phyloP scores from a whole-genome alignment of 257 asterid genomes.

The Parsonsia alboflavescens region DNA sequence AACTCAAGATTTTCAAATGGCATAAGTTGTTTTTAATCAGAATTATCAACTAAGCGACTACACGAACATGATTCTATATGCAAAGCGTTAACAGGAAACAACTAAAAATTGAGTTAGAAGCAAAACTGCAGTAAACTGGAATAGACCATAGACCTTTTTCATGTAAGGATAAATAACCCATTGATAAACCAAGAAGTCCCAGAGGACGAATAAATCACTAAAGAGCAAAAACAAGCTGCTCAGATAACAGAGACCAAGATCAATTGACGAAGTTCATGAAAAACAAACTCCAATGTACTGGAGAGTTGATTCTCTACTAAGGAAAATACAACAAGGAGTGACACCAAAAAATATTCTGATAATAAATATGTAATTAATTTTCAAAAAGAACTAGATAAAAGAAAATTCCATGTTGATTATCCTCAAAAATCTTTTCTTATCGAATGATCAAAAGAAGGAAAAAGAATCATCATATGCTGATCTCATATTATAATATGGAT shows the following conservation, averaged over 20 bases:
- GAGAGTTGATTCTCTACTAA: neutral
- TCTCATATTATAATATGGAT: too few relatives aligned
- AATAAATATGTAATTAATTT: neutral
- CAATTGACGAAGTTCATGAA: conserved; percentile 5
- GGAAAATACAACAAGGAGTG: neutral
- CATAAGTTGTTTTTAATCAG: neutral
- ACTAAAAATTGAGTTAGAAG: too few relatives aligned
- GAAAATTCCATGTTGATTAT: too few relatives aligned
- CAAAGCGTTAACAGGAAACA: too few relatives aligned
- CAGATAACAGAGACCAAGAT: conserved; percentile 35
- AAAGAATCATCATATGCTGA: too few relatives aligned
- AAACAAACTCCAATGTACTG: neutral
- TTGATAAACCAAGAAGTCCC: conserved; percentile 65
- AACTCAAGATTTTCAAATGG: too few relatives aligned
- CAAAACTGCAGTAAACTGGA: too few relatives aligned
- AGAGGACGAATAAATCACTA: conserved; percentile 86
- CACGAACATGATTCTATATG: neutral
- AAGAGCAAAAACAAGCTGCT: conserved; percentile 91
- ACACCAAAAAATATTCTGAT: neutral
- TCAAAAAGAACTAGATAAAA: too few relatives aligned
- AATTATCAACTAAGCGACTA: neutral
- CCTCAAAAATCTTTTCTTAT: neutral
- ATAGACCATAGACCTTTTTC: neutral
- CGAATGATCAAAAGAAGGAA: neutral
- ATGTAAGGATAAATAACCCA: conserved; percentile 15